These are phyloP conservation scores for Skeletonema costatum DNA, from an alignment of 108 stramenopile genomes.

Conservation along the genomic window DNA sequence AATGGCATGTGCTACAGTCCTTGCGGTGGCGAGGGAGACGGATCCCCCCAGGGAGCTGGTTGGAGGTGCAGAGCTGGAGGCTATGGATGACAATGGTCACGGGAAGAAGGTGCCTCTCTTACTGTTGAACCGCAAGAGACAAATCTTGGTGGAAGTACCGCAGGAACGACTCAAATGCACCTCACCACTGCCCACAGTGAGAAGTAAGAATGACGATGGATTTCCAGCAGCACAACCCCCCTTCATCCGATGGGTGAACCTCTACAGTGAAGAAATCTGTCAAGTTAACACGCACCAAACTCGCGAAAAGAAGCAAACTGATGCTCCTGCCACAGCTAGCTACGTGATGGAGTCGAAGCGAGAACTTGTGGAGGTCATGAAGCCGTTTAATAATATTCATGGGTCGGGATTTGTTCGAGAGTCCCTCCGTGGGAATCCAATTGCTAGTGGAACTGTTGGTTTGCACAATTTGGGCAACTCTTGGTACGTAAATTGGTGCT, in stretches of 20 bases:
- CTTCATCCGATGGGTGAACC: slow-evolving; percentile 75
- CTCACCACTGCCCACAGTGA: neutral
- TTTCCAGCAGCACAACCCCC: slow-evolving; percentile 50
- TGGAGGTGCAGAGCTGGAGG: slow-evolving; percentile 72
- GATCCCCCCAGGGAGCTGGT: slow-evolving; percentile 37
- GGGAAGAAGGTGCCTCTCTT: slow-evolving; percentile 50
- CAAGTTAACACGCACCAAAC: slow-evolving; percentile 63
- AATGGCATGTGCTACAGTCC: slow-evolving; percentile 74
- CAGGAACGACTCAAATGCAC: slow-evolving; percentile 56
- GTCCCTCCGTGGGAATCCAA: slow-evolving; percentile 74
- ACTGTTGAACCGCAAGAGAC: slow-evolving; percentile 56
- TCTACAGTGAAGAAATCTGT: slow-evolving; percentile 86
- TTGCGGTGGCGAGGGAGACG: slow-evolving; percentile 45
- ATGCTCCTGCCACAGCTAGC: slow-evolving; percentile 56
- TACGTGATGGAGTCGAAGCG: slow-evolving; percentile 68
- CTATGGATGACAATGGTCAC: slow-evolving; percentile 20
- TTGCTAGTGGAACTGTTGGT: slow-evolving; percentile 90
- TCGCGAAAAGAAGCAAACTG: slow-evolving; percentile 31
- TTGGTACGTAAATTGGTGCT: slow-evolving; percentile 15
- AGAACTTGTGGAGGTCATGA: slow-evolving; percentile 71
- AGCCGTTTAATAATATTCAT: slow-evolving; percentile 66
- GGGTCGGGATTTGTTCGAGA: slow-evolving; percentile 83
- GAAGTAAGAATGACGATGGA: slow-evolving; percentile 9
- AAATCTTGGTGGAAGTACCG: slow-evolving; percentile 72
- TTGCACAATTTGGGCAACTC: slow-evolving; percentile 97